Evolutionary conservation across 176 grass and related monocot species (phyloP).

Genomic region (Cenchrus purpureus): DNA sequence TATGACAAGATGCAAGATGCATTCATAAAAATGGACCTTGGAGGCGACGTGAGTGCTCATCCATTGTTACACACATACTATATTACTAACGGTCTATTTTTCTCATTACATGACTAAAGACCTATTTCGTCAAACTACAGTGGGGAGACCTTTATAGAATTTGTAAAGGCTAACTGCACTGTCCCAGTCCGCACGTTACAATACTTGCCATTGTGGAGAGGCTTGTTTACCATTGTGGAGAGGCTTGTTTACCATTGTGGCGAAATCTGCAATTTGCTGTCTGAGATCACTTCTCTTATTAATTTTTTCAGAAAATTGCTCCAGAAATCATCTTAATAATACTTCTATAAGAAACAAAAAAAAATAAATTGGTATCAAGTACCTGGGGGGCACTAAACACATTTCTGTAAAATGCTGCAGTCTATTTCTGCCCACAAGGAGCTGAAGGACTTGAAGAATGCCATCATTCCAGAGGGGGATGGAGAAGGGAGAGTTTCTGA

Average conservation of each 20-base stretch:
- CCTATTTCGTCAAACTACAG: neutral
- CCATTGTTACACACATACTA: neutral
- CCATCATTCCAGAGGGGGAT: conserved; percentile 48
- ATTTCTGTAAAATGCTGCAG: conserved; percentile 46
- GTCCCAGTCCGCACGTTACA: neutral
- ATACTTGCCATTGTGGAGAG: neutral
- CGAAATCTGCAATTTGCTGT: neutral
- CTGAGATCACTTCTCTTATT: neutral
- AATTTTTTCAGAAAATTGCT: neutral
- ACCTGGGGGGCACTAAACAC: conserved; percentile 13
- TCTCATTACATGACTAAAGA: neutral
- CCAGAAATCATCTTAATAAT: neutral
- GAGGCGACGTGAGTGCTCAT: conserved; percentile 45
- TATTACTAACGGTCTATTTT: neutral
- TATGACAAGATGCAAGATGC: conserved; percentile 84
- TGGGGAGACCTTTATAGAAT: neutral
- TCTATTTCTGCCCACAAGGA: conserved; percentile 52
- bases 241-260: neutral
- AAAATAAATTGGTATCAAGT: neutral
- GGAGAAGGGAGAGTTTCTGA: conserved; percentile 40
- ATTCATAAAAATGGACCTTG: conserved; percentile 76
- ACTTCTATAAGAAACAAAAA: neutral
- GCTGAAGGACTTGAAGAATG: conserved; percentile 75
- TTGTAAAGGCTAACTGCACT: neutral
- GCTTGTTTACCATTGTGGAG: neutral